Evolutionary conservation across 192 early-diverging fungal genomes (phyloP), one percentile per base, ranked within the genome.

Genomic region (Chytriomyces hyalinus): DNA sequence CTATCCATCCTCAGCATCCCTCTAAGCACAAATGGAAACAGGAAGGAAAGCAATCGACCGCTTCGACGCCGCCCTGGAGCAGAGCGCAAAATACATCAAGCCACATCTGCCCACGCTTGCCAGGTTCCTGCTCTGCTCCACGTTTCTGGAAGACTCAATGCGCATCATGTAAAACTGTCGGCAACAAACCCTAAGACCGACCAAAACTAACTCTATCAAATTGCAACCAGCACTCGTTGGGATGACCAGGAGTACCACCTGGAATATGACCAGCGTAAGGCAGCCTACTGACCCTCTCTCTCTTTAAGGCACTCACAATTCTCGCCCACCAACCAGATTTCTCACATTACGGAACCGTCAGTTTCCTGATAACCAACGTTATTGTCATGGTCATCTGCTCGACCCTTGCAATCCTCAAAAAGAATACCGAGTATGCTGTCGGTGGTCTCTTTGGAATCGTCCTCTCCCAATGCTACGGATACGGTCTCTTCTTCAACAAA

Each of bases 121-220:
- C n/a, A 92, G 97, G 7, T 93, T 95, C 67, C 86, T 98, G 11
- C 91, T 98, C 22, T 94, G 97, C 36, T 93, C 92, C 47, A 98
- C 97, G 15, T 98, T 98, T 82, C 82, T 97, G 62, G 97, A 98
- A 81, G 97, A 98, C 80, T 88, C 95, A 4, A 75, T 96, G 10
- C 90, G 96, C 59, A 95, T 97, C 72, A 81, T 90, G 77, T 88
- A 78, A 68, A 50, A 22, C 22, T 26, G n/a, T 24, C 51, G 10
- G 1, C 11, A 24, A 36, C 36, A 36, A 11, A 24, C 15, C 26
- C 26, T 11, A 65, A 65, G 15, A 73, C 47, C 4, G 48, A 45
- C 20, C 53, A n/a, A 57, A 57, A 57, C 36, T 57, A 57, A 20
- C 53, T 20, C 1, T 4, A 13, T 47, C n/a, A 73, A 65, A 22